phyloP scores from a whole-genome alignment of 164 flowering plant species.

The Nymphaea thermarum region DNA sequence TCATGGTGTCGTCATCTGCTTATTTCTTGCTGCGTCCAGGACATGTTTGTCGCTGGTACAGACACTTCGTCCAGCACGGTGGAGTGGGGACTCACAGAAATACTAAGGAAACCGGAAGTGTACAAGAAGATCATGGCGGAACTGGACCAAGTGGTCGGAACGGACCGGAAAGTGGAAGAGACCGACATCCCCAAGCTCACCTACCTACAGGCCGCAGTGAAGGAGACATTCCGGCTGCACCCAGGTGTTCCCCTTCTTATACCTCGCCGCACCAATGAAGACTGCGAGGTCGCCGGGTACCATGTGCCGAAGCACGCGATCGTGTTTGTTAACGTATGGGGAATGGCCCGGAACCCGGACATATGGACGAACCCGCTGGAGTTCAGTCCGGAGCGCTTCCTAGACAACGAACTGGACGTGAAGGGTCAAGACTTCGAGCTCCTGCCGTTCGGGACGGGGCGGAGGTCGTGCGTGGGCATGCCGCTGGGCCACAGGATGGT shows the following conservation, averaged over 20 bases:
- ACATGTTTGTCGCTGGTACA: slow-evolving; percentile 27
- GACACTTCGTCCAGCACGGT: slow-evolving; percentile 29
- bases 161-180: slow-evolving; percentile 15
- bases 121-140: slow-evolving; percentile 12
- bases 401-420: slow-evolving; percentile 15
- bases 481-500: slow-evolving; percentile 14
- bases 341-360: slow-evolving; percentile 19
- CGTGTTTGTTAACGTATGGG: slow-evolving; percentile 25
- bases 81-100: slow-evolving; percentile 29
- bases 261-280: slow-evolving; percentile 22
- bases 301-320: slow-evolving; percentile 20
- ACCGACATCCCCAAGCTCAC: slow-evolving; percentile 19
- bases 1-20: background rate
- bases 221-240: slow-evolving; percentile 28
- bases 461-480: slow-evolving; percentile 25
- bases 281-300: slow-evolving; percentile 14
- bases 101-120: slow-evolving; percentile 16
- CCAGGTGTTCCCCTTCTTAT: slow-evolving; percentile 22
- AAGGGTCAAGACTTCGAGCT: slow-evolving; percentile 29
- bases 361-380: slow-evolving; percentile 20
- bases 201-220: slow-evolving; percentile 21
- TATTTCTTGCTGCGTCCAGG: slow-evolving; percentile 9
- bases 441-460: slow-evolving; percentile 28
- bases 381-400: slow-evolving; percentile 25
- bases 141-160: slow-evolving; percentile 22